phyloP scores from a whole-genome alignment of 768 basidiomycete genomes.

The Neoboletus brunneissimus region DNA sequence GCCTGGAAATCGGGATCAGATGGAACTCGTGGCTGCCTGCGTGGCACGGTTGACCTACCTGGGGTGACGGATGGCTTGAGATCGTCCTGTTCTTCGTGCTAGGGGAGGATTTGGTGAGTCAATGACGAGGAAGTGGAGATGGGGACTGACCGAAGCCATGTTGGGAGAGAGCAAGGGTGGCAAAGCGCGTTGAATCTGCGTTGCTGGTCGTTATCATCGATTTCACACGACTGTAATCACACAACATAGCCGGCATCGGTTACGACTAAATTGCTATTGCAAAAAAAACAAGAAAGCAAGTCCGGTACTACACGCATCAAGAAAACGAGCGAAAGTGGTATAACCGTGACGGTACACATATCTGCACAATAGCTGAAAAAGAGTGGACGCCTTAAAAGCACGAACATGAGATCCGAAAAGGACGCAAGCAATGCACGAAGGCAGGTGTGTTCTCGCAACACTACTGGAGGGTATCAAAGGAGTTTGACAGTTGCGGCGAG shows the following conservation, averaged over 20 bases:
- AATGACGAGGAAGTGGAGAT: not conserved
- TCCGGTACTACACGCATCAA: slow-evolving; percentile 26
- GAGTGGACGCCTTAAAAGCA: slow-evolving; percentile 27
- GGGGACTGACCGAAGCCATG: slow-evolving; percentile 53
- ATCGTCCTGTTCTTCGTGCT: slow-evolving; percentile 69
- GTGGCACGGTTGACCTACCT: slow-evolving; percentile 40
- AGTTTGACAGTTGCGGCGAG: slow-evolving; percentile 13
- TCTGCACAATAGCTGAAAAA: slow-evolving; percentile 18
- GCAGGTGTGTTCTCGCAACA: not conserved
- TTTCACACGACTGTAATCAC: slow-evolving; percentile 58
- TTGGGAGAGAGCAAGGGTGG: slow-evolving; percentile 22
- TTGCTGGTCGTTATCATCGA: slow-evolving; percentile 37
- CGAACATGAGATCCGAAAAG: slow-evolving; percentile 9
- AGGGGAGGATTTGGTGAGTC: slow-evolving; percentile 3
- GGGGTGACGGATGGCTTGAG: slow-evolving; percentile 65
- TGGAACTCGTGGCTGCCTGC: slow-evolving; percentile 2
- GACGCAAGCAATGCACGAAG: slow-evolving; percentile 1
- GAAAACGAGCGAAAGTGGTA: slow-evolving; percentile 32
- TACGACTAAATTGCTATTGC: slow-evolving; percentile 28
- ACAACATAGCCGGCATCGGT: slow-evolving; percentile 4
- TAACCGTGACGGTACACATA: slow-evolving; percentile 22
- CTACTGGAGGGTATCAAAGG: slow-evolving; percentile 22
- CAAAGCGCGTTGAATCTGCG: slow-evolving; percentile 17
- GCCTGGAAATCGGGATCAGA: slow-evolving; percentile 43
- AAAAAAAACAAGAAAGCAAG: slow-evolving; percentile 21